A percentile compares a stretch with the other conserved stretches of the same genome.
phyloP scores from a whole-genome alignment of 495 filamentous ascomycete species.

The Penicillium paxilli region DNA sequence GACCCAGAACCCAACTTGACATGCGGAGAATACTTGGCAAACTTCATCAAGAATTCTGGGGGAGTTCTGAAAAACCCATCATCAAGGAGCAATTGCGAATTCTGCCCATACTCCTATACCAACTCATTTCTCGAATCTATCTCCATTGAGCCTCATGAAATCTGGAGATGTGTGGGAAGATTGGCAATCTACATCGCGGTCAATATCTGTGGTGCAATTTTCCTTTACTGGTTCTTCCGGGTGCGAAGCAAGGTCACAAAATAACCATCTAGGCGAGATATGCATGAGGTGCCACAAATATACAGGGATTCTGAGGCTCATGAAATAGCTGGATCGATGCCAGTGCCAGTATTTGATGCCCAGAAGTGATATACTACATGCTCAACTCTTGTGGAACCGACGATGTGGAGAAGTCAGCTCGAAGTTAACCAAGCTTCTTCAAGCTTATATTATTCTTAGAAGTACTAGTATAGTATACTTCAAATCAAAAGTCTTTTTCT shows the following conservation, averaged over 20 bases:
- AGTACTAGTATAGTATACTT: too few relatives aligned
- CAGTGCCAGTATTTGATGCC: too few relatives aligned
- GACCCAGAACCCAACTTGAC: slow-evolving; percentile 41
- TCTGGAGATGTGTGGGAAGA: slow-evolving; percentile 64
- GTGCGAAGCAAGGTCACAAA: background rate
- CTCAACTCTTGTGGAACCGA: too few relatives aligned
- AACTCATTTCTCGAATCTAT: slow-evolving; percentile 53
- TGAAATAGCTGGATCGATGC: too few relatives aligned
- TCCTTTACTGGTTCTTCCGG: background rate
- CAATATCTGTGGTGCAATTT: slow-evolving; percentile 38
- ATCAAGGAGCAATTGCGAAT: slow-evolving; percentile 52
- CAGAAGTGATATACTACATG: too few relatives aligned
- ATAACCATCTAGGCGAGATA: too few relatives aligned
- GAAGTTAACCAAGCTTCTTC: too few relatives aligned
- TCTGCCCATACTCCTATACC: slow-evolving; percentile 55
- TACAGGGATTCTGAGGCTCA: too few relatives aligned
- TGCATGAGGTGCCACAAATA: too few relatives aligned
- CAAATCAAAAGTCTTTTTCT: too few relatives aligned
- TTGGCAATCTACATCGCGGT: slow-evolving; percentile 60
- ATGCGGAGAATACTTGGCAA: slow-evolving; percentile 49
- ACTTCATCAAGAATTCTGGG: slow-evolving; percentile 42
- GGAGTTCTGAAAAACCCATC: slow-evolving; percentile 54
- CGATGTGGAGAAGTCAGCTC: too few relatives aligned
- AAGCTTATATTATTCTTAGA: too few relatives aligned
- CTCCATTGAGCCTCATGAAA: slow-evolving; percentile 40